These are phyloP conservation scores for Thamnidium elegans DNA, from an alignment of 192 early-diverging fungal species.

Conservation along the genomic window DNA sequence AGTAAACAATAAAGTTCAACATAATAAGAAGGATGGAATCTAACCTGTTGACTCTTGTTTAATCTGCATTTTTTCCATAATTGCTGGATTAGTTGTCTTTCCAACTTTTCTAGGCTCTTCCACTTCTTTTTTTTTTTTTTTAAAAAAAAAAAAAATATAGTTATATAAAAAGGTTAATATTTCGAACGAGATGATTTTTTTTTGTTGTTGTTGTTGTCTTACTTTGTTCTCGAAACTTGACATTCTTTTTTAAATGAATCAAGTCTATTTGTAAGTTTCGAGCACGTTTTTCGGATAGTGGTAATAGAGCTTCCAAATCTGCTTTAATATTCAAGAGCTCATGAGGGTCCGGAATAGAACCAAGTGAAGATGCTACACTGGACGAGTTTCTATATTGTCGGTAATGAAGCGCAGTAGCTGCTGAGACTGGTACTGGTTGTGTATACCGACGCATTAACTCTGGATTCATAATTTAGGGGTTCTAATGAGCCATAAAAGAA, in stretches of 20 bases:
- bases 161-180: background rate
- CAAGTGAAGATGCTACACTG: conserved; percentile 14
- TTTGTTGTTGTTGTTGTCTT: background rate
- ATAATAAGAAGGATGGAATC: background rate
- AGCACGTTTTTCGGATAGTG: conserved; percentile 15
- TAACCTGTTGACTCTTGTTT: background rate
- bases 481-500: no score
- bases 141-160: background rate
- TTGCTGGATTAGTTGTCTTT: conserved; percentile 4
- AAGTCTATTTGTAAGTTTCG: conserved; percentile 9
- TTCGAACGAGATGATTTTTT: background rate
- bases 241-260: conserved; percentile 11
- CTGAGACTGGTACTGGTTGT: conserved; percentile 14
- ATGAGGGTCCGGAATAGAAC: conserved; percentile 21
- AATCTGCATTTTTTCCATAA: background rate
- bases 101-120: conserved; percentile 1
- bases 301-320: conserved; percentile 25
- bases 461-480: conserved; percentile 8
- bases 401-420: conserved; percentile 14
- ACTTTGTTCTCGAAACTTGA: conserved; percentile 12
- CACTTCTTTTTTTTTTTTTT: background rate
- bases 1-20: no score
- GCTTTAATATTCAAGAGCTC: conserved; percentile 26
- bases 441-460: conserved; percentile 19
- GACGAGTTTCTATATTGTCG: conserved; percentile 16